Base-by-base conservation (phyloP, 257 asterid species). In the Nicotiana attenuata region DNA sequence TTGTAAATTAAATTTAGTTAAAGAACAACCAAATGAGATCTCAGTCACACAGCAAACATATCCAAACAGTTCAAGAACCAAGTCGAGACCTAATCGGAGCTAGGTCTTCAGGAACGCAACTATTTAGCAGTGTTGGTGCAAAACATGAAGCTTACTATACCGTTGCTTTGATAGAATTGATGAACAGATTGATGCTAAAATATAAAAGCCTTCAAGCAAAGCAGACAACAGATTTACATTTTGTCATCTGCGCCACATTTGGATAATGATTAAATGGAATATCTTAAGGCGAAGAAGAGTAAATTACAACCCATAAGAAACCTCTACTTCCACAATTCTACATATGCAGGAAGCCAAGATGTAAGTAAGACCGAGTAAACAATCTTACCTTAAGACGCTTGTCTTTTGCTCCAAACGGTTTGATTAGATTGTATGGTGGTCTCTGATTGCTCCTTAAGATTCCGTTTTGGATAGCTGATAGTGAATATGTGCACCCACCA, bases 381-480 rank as follows among this genome's bases (percentile, higher is more conserved):
- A 75, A 79, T 56, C 86, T 82, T 57, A 92, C 98, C 95, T 87
- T 89, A 81, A 89, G 78, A 63, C 93, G 91, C 65, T 82, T 87
- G 86, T 95, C 98, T 68, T 89, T 86, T 45, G 57, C 88, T 60
- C 93, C 94, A 83, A 95, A 95, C 65, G 98, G 97, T 84, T 89
- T 93, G 56, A 69, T 86, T 68, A 90, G 95, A 86, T 90, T 93
- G 90, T 95, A 95, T 0, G 98, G 95, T 53, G 98, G 97, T 82
- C 98, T 93, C 85, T 93, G 97, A 85, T 95, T 95, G 82, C 92
- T 94, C 91, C 98, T 91, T 83, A 95, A 90, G 82, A 93, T 84
- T 82, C 98, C 98, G 76, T 92, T 95, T 45, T 92, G 88, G 50
- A 95, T 91, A 53, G 91, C 95, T 68, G 98, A 93, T 73, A 95